A percentile compares a stretch with the other conserved stretches of the same genome.
phyloP scores from a whole-genome alignment of 305 asterid species.

The Ilex paraguariensis region DNA sequence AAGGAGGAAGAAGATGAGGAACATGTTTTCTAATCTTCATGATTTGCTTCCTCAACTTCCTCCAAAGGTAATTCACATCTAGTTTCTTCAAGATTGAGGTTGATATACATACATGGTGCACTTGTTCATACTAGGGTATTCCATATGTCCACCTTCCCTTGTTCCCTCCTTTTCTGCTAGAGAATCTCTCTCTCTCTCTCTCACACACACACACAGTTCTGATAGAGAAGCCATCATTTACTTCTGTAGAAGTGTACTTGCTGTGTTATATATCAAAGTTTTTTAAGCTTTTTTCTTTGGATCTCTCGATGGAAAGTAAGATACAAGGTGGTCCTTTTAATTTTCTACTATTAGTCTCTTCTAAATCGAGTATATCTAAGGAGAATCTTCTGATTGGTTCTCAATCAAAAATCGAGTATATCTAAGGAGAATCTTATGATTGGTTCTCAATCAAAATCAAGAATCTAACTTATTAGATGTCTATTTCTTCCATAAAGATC shows the following conservation, averaged over 20 bases:
- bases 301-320: too few species aligned
- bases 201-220: too few species aligned
- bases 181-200: too few species aligned
- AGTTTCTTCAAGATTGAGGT: background rate
- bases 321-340: constrained; percentile 2
- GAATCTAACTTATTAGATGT: background rate
- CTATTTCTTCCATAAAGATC: too few species aligned
- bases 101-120: background rate
- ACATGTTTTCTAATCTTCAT: constrained; percentile 33
- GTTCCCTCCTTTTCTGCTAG: too few species aligned
- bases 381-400: constrained; percentile 21
- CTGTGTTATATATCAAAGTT: too few species aligned
- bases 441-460: constrained; percentile 13
- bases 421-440: constrained; percentile 23
- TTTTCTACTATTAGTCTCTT: constrained; percentile 3
- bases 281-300: too few species aligned
- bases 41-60: constrained; percentile 41
- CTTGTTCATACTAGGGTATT: background rate
- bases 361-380: constrained; percentile 14
- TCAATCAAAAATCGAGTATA: constrained; percentile 2
- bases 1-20: constrained; percentile 43
- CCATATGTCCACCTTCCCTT: too few species aligned
- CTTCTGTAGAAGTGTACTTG: too few species aligned
- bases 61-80: constrained; percentile 22
- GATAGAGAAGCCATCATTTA: too few species aligned